These are phyloP conservation scores for Vitis labrusca DNA, from an alignment of 164 flowering plant species.

Conservation along the genomic window DNA sequence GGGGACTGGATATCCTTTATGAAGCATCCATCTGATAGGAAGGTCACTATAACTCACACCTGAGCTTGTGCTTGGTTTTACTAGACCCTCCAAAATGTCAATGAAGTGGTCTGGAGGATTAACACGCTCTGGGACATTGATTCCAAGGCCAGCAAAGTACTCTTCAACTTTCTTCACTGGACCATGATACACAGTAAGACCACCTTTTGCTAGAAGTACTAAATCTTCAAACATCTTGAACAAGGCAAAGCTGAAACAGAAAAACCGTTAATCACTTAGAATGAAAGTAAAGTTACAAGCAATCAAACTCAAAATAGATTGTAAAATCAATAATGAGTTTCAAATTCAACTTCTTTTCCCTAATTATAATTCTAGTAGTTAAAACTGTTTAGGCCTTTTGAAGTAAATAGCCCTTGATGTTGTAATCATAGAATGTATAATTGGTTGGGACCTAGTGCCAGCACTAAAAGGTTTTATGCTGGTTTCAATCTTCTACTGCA, in stretches of 20 bases:
- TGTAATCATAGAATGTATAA: too few species aligned
- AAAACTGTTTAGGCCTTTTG: too few species aligned
- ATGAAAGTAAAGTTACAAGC: neutral
- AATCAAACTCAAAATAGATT: neutral
- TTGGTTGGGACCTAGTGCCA: neutral
- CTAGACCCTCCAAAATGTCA: conserved; percentile 92
- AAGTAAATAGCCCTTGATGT: too few species aligned
- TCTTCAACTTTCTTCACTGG: conserved; percentile 90
- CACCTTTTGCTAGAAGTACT: conserved; percentile 96
- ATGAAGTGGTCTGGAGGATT: conserved; percentile 96
- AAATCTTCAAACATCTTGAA: conserved; percentile 96
- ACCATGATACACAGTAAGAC: conserved; percentile 87
- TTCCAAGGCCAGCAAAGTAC: conserved; percentile 82
- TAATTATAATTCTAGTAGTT: too few species aligned
- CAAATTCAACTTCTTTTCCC: too few species aligned
- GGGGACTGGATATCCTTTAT: conserved; percentile 82
- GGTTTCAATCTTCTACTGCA: neutral
- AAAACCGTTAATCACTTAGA: neutral
- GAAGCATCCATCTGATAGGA: conserved; percentile 94
- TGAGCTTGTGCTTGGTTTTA: conserved; percentile 44
- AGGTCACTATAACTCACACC: conserved; percentile 59
- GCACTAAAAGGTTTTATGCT: neutral
- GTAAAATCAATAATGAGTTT: too few species aligned
- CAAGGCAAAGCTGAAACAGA: conserved; percentile 74
- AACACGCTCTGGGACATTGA: conserved; percentile 83